Evolutionary conservation across 495 filamentous ascomycete species (phyloP), one percentile per base, ranked within the genome.

Genomic region (Podospora pseudocomata): DNA sequence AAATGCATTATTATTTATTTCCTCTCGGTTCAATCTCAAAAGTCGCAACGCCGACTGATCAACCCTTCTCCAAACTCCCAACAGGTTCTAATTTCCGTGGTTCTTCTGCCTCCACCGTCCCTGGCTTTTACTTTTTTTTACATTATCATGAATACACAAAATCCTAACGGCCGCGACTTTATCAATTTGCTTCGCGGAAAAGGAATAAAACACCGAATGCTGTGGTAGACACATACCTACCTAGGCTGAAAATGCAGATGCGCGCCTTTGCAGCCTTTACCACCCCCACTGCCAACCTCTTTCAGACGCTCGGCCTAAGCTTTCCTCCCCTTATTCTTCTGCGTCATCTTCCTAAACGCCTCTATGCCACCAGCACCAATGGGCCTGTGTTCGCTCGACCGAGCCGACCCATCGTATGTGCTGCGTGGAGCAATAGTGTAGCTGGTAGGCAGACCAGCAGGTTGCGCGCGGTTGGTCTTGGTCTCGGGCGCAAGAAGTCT

Each of bases 301-400:
- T 6, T 6, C 7, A 59, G 13, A 59, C 5, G 3, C 16, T 23
- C 7, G 19, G 26, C 13, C n/a, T 32, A 62, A 20, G 18, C 26
- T 23, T 32, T 53, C 54, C 39, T 20, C 26, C 64, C 64, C 64
- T 65, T 65, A 53, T 90, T 86, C 79, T 89, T 90, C 72, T 87
- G 86, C 70, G 89, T 91, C 86, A 96, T 91, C 80, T 85, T 88
- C 72, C 90, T 86, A 82, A 96, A 94, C 26, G 91, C 90, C 72
- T 93, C 91, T 75, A 91, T 85, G 63, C 91, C 91, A 68, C 86
- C 86, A 55, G 88, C 85, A 32, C 92, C 92, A 73, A 92, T 80
- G 5, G 90, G 90, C 70, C 87, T 86, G 58, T 77, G 74, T 55
- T 81, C 76, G 13, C 77, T 66, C 2, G 72, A 73, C 54, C 72